Evolutionary conservation across 2,329 filamentous ascomycete genomes (phyloP).

Genomic region (Exophiala lecanii-corni): DNA sequence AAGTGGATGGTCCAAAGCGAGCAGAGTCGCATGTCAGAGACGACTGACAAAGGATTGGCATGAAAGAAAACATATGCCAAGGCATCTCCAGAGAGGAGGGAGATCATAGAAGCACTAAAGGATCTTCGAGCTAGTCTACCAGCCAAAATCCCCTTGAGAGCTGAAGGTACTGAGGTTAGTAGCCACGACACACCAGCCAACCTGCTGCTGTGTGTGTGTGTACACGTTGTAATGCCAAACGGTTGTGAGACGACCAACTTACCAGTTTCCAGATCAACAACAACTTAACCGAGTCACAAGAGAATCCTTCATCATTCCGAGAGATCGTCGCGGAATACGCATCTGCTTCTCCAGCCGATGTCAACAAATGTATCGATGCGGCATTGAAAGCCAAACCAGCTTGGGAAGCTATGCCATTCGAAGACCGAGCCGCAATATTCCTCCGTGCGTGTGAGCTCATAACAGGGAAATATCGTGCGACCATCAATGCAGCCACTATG

Average conservation of each 20-base stretch:
- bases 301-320: constrained; percentile 33
- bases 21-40: too few relatives aligned
- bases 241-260: too few relatives aligned
- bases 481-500: constrained; percentile 39
- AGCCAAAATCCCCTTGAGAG: constrained; percentile 29
- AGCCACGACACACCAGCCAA: too few relatives aligned
- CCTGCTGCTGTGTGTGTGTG: too few relatives aligned
- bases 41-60: too few relatives aligned
- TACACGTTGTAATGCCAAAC: too few relatives aligned
- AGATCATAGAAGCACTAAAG: constrained; percentile 30
- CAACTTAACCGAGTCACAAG: neutral
- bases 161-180: neutral
- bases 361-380: constrained; percentile 29
- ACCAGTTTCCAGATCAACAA: constrained; percentile 4
- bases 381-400: constrained; percentile 32
- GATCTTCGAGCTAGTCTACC: constrained; percentile 31
- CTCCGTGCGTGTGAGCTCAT: constrained; percentile 33
- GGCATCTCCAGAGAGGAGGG: constrained; percentile 30
- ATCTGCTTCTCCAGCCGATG: constrained; percentile 31
- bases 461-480: constrained; percentile 28
- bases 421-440: constrained; percentile 36
- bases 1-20: too few relatives aligned
- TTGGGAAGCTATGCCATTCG: constrained; percentile 33
- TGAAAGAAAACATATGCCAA: constrained; percentile 21
- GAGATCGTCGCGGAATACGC: constrained; percentile 35